Percentiles rank a stretch among this genome's conserved stretches.
Conservation (phyloP, 1,284 basidiomycete genomes). For the Singerocomus inundabilis region DNA sequence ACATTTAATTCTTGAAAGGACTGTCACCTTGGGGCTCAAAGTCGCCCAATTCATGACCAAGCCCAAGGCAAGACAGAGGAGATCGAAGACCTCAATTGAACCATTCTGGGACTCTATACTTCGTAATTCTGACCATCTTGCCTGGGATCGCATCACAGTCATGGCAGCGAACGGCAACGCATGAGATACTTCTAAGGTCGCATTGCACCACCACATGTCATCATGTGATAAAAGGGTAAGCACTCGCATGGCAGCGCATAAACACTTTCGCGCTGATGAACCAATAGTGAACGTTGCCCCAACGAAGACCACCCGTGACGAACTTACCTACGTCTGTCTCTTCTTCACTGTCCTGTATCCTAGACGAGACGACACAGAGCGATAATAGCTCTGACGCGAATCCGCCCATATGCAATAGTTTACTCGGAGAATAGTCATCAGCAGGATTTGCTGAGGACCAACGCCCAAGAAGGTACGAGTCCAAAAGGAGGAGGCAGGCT, state of each 20-base stretch:
- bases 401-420: slow-evolving; percentile 30
- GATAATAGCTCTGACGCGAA: slow-evolving; percentile 47
- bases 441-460: slow-evolving; percentile 39
- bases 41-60: slow-evolving; percentile 72
- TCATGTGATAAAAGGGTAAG: slow-evolving; percentile 69
- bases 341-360: slow-evolving; percentile 27
- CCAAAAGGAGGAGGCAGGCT: slow-evolving; percentile 59
- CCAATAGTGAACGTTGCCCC: neutral
- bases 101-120: slow-evolving; percentile 12
- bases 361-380: slow-evolving; percentile 43
- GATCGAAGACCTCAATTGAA: slow-evolving; percentile 50
- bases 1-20: slow-evolving; percentile 48
- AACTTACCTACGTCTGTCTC: slow-evolving; percentile 16
- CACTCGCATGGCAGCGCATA: slow-evolving; percentile 58
- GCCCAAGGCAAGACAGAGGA: slow-evolving; percentile 66
- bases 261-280: slow-evolving; percentile 43
- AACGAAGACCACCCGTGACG: neutral
- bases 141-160: slow-evolving; percentile 41
- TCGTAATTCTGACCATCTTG: slow-evolving; percentile 21
- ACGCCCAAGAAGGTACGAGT: slow-evolving; percentile 56
- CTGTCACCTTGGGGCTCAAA: slow-evolving; percentile 44
- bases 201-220: slow-evolving; percentile 51
- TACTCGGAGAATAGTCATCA: slow-evolving; percentile 8
- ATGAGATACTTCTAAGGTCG: slow-evolving; percentile 43
- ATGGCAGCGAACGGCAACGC: slow-evolving; percentile 48